Evolutionary conservation across 2,329 filamentous ascomycete genomes (phyloP), one percentile per base, ranked within the genome.

Genomic region (Stachybotrys chartarum): DNA sequence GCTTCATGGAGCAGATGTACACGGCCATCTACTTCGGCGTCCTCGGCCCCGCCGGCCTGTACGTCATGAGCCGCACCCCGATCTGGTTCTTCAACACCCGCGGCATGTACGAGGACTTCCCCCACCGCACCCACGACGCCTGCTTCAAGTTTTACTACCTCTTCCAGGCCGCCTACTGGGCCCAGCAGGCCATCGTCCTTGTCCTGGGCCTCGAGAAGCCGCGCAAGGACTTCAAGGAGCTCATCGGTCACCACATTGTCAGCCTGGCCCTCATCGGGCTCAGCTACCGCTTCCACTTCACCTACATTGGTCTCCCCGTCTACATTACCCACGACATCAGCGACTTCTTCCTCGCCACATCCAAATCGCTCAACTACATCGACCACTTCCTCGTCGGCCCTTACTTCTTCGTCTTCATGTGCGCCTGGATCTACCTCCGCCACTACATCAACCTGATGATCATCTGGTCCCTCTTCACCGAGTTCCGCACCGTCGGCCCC

Each of bases 1-100:
- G 92, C 39, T 97, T 96, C 79, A 94, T 96, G 90, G 92, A 97
- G 72, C 92, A 97, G 74, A 84, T 88, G 67, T 97, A 97, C 74
- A 96, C 92, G 1, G 92, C 91, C 30, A 77, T 96, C 54, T 97
- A 97, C 79, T 96, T 96, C 71, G 84, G 73, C 49, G 70, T 94
- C 56, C 85, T 95, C 56, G 91, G 91, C 1, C 91, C 91, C 1
- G 86, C 86, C 55, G 92, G 92, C 54, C 72, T 97, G 65, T 97
- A 88, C 69, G 89, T 97, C 69, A 97, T 97, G 92, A 88, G 82
- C 66, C 81, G 83, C 59, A 93, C 90, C n/a, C 87, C 91, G 7
- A 85, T 97, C 47, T 97, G 91, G 93, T 97, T 96, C 72, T 97
- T 96, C 80, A 92, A 95, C 75, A 94, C 90, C 2, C 78, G 77